These are phyloP conservation scores for Paramyrothecium sp. DNA, from an alignment of 2,329 filamentous ascomycete species.

Conservation along the genomic window DNA sequence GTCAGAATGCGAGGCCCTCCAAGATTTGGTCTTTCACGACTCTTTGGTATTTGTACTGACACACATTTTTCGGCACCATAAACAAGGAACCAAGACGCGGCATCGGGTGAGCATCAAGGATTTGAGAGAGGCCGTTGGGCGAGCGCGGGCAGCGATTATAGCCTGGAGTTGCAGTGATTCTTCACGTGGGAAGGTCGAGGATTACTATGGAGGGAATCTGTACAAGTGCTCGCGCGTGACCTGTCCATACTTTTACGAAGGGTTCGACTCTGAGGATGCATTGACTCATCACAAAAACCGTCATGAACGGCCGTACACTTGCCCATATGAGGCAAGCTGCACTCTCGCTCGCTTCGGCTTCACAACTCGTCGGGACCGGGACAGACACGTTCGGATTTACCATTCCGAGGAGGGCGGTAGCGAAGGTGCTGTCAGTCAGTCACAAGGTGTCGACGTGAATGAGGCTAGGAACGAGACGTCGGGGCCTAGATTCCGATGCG, in stretches of 20 bases:
- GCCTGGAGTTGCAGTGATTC: slow-evolving; percentile 11
- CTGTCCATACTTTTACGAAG: slow-evolving; percentile 41
- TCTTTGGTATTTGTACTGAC: background rate
- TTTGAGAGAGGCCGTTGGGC: slow-evolving; percentile 18
- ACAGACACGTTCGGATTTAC: slow-evolving; percentile 19
- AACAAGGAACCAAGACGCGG: slow-evolving; percentile 13
- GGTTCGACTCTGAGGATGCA: slow-evolving; percentile 27
- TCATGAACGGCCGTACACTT: slow-evolving; percentile 39
- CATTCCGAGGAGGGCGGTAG: slow-evolving; percentile 3
- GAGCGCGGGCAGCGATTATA: slow-evolving; percentile 18
- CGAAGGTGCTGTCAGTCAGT: background rate
- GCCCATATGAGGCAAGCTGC: slow-evolving; percentile 24
- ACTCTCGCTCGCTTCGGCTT: slow-evolving; percentile 34
- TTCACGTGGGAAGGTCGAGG: slow-evolving; percentile 16
- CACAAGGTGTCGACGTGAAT: background rate
- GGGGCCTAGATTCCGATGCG: slow-evolving; percentile 21
- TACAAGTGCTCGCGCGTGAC: slow-evolving; percentile 40
- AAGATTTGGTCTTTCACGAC: background rate
- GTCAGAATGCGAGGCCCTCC: background rate
- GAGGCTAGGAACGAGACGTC: background rate
- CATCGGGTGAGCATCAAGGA: slow-evolving; percentile 9
- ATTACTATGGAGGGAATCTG: slow-evolving; percentile 33
- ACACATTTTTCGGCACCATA: background rate
- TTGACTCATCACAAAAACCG: slow-evolving; percentile 33
- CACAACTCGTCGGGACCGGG: slow-evolving; percentile 31